Base-by-base conservation (phyloP, 495 filamentous ascomycete species). In the Elasticomyces elasticus region DNA sequence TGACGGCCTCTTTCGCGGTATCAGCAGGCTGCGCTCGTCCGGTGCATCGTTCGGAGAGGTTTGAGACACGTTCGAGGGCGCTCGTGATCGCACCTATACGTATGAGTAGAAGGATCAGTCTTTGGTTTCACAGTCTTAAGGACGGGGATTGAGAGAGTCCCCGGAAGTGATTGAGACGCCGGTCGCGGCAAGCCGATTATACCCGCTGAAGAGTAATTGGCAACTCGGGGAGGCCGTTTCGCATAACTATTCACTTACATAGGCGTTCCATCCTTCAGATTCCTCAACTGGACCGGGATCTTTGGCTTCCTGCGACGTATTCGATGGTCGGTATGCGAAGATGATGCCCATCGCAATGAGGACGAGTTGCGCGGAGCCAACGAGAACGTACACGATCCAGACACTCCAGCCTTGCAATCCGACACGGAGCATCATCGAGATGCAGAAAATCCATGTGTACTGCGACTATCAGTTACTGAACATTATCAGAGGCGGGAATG, bases 331-430 rank as follows among this genome's bases (percentile, higher is more conserved):
- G 9, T 17, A 30, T 12, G 45, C 45, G 45, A 49, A 49, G 24
- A 5, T 12, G 23, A 25, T 10, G 28, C 25, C 45, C 45, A 49
- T 49, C 12, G 11, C n/a, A 20, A 30, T 49, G 17, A 49, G 28
- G 27, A 49, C 17, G 3, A 28, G 23, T 27, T 49, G 45, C 45
- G 33, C 33, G 45, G n/a, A 30, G 24, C 23, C 45, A 27, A 49
- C 45, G 24, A 49, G 45, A 5, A 49, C 15, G 23, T 49, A 49
- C 4, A 49, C 45, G n/a, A 25, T 49, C 45, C 45, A 49, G 45
- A 25, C 45, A 27, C 45, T 49, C 45, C 45, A 33, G 24, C 15
- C 45, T 28, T 19, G 24, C 2, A 28, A 15, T 13, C 45, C 45
- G 5, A 49, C 45, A 27, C 45, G 45, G 27, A 49, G 2, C 24